Conservation (phyloP, 176 grass and related monocot species). For the Oryza meridionalis region DNA sequence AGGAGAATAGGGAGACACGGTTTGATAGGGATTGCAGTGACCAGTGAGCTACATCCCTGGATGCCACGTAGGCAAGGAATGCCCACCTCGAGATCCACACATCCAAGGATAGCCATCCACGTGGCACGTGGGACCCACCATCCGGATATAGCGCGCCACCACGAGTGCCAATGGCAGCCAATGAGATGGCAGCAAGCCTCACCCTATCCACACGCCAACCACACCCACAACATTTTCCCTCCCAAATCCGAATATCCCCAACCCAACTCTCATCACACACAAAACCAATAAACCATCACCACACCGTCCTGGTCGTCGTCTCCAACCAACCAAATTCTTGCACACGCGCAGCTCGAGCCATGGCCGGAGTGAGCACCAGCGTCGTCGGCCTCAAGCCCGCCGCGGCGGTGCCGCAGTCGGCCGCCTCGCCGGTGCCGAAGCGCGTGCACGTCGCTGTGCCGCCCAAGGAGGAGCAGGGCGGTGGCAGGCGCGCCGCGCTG, state of each 20-base stretch:
- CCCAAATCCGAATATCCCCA: too few relatives aligned
- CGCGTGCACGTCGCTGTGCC: slow-evolving; percentile 36
- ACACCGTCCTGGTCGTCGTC: background rate
- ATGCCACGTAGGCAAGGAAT: slow-evolving; percentile 11
- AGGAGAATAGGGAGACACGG: too few relatives aligned
- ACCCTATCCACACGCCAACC: slow-evolving; percentile 93
- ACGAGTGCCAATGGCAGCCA: slow-evolving; percentile 32
- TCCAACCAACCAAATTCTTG: background rate
- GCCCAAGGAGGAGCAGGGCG: slow-evolving; percentile 7
- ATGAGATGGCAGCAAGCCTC: slow-evolving; percentile 70
- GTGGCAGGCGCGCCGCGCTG: slow-evolving; percentile 57
- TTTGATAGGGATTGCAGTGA: too few relatives aligned
- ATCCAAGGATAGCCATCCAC: slow-evolving; percentile 16
- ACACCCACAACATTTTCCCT: slow-evolving; percentile 30
- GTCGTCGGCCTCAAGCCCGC: slow-evolving; percentile 67
- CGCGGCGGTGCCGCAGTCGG: slow-evolving; percentile 50
- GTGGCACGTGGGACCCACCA: slow-evolving; percentile 20
- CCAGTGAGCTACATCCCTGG: too few relatives aligned
- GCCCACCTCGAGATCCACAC: slow-evolving; percentile 1
- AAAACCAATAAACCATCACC: slow-evolving; percentile 37
- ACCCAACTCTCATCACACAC: slow-evolving; percentile 34
- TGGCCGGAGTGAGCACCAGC: slow-evolving; percentile 75
- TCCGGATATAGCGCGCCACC: slow-evolving; percentile 46
- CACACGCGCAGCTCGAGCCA: background rate
- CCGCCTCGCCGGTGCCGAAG: slow-evolving; percentile 24